These are phyloP conservation scores for Haplosporangium sp. DNA, from an alignment of 371 early-diverging fungal species.

Conservation along the genomic window DNA sequence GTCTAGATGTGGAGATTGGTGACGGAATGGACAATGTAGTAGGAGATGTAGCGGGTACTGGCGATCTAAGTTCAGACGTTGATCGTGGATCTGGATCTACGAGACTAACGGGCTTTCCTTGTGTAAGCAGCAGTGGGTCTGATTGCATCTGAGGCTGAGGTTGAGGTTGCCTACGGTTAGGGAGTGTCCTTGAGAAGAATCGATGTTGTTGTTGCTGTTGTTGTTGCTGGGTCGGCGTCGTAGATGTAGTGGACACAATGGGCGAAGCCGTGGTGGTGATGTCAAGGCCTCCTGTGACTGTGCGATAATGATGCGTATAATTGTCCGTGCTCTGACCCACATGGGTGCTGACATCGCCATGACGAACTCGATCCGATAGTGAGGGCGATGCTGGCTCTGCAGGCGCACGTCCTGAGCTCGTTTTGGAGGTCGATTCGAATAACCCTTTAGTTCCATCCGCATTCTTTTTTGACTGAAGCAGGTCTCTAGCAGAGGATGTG, in stretches of 20 bases:
- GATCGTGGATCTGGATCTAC: not conserved
- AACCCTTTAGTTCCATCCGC: conserved; percentile 13
- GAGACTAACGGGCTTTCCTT: not conserved
- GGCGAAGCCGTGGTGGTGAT: no score
- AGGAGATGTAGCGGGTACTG: not conserved
- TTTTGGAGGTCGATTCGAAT: conserved; percentile 7
- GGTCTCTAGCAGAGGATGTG: conserved; percentile 36
- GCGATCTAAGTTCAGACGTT: not conserved
- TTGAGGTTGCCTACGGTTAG: conserved; percentile 28
- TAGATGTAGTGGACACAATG: not conserved
- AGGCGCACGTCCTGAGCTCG: conserved; percentile 6
- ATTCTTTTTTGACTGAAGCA: conserved; percentile 26
- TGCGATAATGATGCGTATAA: no score
- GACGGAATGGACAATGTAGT: not conserved
- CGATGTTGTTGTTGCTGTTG: conserved; percentile 20
- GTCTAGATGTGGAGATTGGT: not conserved
- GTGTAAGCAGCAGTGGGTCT: conserved; percentile 9
- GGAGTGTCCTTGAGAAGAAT: conserved; percentile 40
- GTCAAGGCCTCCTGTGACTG: no score
- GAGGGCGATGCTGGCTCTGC: conserved; percentile 4
- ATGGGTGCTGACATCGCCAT: not conserved
- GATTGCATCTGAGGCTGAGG: no score
- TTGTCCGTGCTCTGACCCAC: not conserved
- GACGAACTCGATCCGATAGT: not conserved
- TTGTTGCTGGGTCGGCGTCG: not conserved